Conservation (phyloP, 2,329 filamentous ascomycete species). For the Aspergillus japonicus region DNA sequence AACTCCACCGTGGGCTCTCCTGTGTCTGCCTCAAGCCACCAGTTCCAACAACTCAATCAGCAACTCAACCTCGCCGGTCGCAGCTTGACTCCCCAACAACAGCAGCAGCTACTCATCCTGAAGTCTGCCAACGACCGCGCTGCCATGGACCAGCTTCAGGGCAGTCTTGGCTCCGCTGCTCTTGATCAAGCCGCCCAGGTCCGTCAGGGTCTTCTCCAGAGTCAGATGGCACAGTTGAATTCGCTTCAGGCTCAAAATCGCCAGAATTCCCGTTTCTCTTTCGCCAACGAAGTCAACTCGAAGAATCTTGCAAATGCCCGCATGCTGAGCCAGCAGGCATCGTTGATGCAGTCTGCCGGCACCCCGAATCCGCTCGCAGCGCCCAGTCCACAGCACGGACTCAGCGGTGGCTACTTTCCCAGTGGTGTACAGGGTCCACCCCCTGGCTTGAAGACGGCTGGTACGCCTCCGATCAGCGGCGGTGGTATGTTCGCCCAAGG, state of each 20-base stretch:
- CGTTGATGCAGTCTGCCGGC: conserved; percentile 36
- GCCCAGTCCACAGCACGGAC: conserved; percentile 39
- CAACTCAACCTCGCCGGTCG: conserved; percentile 65
- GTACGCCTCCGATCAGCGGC: conserved; percentile 79
- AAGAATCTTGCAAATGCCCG: conserved; percentile 60
- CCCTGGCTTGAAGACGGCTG: conserved; percentile 90
- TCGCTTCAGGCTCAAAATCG: conserved; percentile 69
- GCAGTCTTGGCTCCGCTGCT: conserved; percentile 29
- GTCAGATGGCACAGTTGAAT: conserved; percentile 50
- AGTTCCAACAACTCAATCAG: conserved; percentile 56
- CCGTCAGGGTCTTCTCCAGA: conserved; percentile 47
- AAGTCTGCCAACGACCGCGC: conserved; percentile 60
- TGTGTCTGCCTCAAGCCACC: conserved; percentile 40
- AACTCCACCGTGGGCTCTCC: conserved; percentile 45
- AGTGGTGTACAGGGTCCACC: conserved; percentile 88
- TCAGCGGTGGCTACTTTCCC: conserved; percentile 72
- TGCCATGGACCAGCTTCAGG: conserved; percentile 49
- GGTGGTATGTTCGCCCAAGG: conserved; percentile 86
- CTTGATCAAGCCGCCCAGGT: conserved; percentile 46
- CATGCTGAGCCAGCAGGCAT: conserved; percentile 53
- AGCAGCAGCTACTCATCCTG: conserved; percentile 67
- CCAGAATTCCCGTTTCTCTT: conserved; percentile 84
- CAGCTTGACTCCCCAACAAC: conserved; percentile 77
- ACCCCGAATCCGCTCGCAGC: conserved; percentile 40
- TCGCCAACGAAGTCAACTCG: conserved; percentile 66